Evolutionary conservation across 2,329 filamentous ascomycete genomes (phyloP).

Genomic region (Monosporascus sp.): DNA sequence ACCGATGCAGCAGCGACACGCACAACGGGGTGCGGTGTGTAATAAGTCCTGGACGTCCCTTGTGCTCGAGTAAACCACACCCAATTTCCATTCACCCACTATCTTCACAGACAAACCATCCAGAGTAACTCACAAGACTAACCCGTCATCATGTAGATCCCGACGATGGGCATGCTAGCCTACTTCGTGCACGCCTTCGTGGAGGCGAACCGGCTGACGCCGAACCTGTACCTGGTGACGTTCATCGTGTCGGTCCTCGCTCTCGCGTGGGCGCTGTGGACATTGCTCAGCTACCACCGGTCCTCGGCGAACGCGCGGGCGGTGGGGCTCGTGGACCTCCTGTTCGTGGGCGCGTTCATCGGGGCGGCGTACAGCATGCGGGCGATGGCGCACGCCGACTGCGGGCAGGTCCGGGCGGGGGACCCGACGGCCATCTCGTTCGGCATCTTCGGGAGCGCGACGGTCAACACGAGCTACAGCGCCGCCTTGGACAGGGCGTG

Average conservation of each 20-base stretch:
- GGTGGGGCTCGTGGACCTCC: constrained; percentile 54
- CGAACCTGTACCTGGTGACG: constrained; percentile 57
- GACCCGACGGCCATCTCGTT: constrained; percentile 52
- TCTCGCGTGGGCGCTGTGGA: constrained; percentile 58
- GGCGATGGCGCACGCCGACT: constrained; percentile 58
- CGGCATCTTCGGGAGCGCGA: constrained; percentile 55
- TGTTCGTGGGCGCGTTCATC: constrained; percentile 59
- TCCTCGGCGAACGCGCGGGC: constrained; percentile 55
- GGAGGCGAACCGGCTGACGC: constrained; percentile 51
- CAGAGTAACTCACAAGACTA: neutral
- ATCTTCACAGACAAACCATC: neutral
- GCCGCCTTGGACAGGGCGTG: constrained; percentile 68
- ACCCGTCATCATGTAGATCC: constrained; percentile 41
- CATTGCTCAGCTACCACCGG: constrained; percentile 62
- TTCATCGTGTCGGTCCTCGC: constrained; percentile 63
- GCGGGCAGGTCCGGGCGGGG: constrained; percentile 50
- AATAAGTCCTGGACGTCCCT: too few relatives aligned
- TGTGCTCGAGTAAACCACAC: neutral
- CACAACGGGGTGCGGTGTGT: too few relatives aligned
- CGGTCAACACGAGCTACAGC: constrained; percentile 40
- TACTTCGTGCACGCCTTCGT: constrained; percentile 61
- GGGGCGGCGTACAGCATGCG: constrained; percentile 56
- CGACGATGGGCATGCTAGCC: constrained; percentile 60
- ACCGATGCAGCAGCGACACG: too few relatives aligned
- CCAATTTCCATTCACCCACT: neutral